Evolutionary conservation across 116 monocot genomes (phyloP), one percentile per base, ranked within the genome.

Genomic region (Trichopus zeylanicus): DNA sequence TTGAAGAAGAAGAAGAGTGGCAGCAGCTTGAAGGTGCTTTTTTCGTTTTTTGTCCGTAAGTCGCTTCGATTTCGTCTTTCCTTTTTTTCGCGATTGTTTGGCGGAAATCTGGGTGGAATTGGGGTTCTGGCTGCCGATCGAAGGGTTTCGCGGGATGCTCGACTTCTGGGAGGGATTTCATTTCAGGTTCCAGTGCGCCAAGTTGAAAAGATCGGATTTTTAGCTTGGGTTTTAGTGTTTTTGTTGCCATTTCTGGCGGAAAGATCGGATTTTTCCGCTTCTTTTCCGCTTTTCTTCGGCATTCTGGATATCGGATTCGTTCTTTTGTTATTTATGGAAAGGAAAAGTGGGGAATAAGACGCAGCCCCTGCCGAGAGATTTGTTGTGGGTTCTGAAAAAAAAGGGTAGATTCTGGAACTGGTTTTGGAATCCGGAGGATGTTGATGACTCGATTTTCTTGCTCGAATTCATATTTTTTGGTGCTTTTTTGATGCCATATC

Each of bases 241-340:
- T 29, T 26, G 30, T 29, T 57, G 15, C 33, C 20, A 19, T 57
- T 53, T 53, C 53, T 53, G 53, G 22, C 3, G 9, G 1, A 52
- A 52, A 52, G 26, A 52, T 52, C 52, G n/a, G 22, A 19, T n/a
- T n/a, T n/a, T n/a, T n/a, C n/a, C n/a, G n/a, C n/a, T n/a, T n/a
- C 22, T 22, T 49, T 49, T 24, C 21, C 22, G 6, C 9, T 49
- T 49, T 28, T 28, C 4, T 53, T 26, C 1, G 3, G 26, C 2
- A 28, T 53, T 9, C 53, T 53, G 53, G 25, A 53, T 15, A 53
- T 53, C 28, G 10, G 29, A 53, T 53, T 53, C 27, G 28, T 53
- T 28, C n/a, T 53, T 11, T 26, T 53, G 53, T 53, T 28, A 26
- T 28, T 53, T 27, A 26, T 53, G 53, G 53, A 53, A 53, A 53